A percentile compares a stretch with the other conserved stretches of the same genome.
Evolutionary conservation across 1,284 basidiomycete species (phyloP).

Genomic region (Mycosarcoma mackinlayi): DNA sequence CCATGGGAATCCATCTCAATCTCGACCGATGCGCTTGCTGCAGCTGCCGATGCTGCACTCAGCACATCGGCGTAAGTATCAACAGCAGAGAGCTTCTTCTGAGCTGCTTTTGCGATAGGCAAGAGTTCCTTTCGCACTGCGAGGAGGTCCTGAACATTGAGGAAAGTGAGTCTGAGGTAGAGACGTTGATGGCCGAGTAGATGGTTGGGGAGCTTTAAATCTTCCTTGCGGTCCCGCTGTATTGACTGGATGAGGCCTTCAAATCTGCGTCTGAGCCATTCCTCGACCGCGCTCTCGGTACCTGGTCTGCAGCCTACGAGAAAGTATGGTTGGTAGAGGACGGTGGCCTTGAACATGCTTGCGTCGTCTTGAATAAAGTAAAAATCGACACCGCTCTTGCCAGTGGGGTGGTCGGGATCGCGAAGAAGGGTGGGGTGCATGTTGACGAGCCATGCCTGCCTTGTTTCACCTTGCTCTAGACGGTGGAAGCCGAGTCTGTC

Average conservation of each 20-base stretch:
- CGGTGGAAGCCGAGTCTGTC: slow-evolving; percentile 85
- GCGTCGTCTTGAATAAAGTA: slow-evolving; percentile 99
- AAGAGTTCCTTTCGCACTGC: slow-evolving; percentile 86
- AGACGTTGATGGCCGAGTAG: slow-evolving; percentile 89
- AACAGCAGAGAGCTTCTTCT: slow-evolving; percentile 92
- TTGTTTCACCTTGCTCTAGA: slow-evolving; percentile 60
- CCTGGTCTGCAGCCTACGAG: slow-evolving; percentile 84
- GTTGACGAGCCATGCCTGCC: slow-evolving; percentile 86
- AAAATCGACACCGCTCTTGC: slow-evolving; percentile 84
- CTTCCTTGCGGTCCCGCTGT: slow-evolving; percentile 86
- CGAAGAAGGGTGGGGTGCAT: slow-evolving; percentile 97
- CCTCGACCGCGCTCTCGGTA: slow-evolving; percentile 89
- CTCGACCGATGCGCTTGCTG: slow-evolving; percentile 38
- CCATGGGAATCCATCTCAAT: slow-evolving; percentile 51
- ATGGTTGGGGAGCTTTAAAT: slow-evolving; percentile 94
- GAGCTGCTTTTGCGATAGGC: slow-evolving; percentile 87
- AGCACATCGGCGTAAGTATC: slow-evolving; percentile 99
- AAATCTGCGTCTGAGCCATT: slow-evolving; percentile 93
- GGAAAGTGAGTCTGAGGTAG: slow-evolving; percentile 89
- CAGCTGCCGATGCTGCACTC: slow-evolving; percentile 67
- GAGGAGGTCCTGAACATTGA: slow-evolving; percentile 91
- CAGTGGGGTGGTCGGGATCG: slow-evolving; percentile 71
- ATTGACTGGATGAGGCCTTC: slow-evolving; percentile 83
- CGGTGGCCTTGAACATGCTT: slow-evolving; percentile 92
- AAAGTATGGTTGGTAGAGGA: slow-evolving; percentile 95